Evolutionary conservation across 202 grass and related monocot genomes (phyloP), one percentile per base, ranked within the genome.

Genomic region (Carex arenaria): DNA sequence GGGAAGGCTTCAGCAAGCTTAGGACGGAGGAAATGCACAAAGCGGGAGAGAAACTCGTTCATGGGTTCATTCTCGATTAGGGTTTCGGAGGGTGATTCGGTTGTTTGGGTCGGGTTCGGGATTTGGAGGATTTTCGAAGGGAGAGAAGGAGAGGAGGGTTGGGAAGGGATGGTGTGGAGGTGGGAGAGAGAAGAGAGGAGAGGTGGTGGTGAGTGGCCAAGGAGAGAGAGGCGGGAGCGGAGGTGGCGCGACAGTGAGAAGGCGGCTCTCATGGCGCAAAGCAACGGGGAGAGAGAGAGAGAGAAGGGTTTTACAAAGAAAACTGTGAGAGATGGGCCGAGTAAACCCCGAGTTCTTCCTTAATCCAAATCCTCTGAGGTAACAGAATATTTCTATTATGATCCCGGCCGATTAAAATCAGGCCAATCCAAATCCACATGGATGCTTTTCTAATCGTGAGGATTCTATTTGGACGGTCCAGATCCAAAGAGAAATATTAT

Each of bases 41-140:
- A 84, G 59, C 92, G 87, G 3, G 87, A 83, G 61, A 98, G 95
- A 72, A 98, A 95, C 64, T 98, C 92, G 23, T 94, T 85, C 47
- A 91, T 87, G 45, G 64, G 31, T 15, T 74, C 72, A 19, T 80
- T 84, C 34, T 56, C 52, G 63, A 43, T 28, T 45, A 82, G 56
- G 79, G 78, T 86, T 72, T 97, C 85, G 45, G 77, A 49, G 5
- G 45, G 70, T 2, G 71, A 61, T 72, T 65, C 47, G 4, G 52
- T 9, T 1, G 72, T 3, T 23, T 1, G 10, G 45, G 87, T 82
- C n/a, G 82, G 20, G 86, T 12, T 80, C 38, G 52, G 86, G 72
- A 3, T 15, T 73, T 89, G 67, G 82, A 95, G 87, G 87, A 96
- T 93, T 38, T 86, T 72, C 65, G 92, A 94, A 3, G 82, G 83